Base-by-base conservation (phyloP, 73 alveolate genomes). In the Uronychia setigera region DNA sequence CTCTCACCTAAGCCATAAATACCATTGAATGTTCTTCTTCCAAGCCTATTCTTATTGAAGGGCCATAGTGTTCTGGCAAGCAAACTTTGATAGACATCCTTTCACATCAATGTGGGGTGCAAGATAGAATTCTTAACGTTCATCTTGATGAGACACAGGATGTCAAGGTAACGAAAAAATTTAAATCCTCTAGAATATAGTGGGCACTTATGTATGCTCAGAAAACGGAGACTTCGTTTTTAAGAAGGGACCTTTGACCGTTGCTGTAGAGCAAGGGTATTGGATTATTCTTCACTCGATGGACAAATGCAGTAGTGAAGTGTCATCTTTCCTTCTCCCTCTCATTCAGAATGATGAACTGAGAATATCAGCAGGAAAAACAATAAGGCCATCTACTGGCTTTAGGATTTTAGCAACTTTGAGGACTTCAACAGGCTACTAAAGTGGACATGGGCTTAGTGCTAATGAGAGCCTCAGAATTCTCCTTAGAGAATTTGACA, bases 141-240 rank as follows among this genome's bases (percentile, higher is more conserved):
- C 84, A 84, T 77, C 74, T 95, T 74, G 99, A 95, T 31, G 95
- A 91, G 77, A 86, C 94, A 35, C 83, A 92, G 33, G 99, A 95
- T 79, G 80, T 94, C 26, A 93, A n/a, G n/a, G n/a, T n/a, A n/a
- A n/a, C n/a, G n/a, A n/a, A n/a, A n/a, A n/a, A n/a, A n/a, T n/a
- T n/a, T n/a, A n/a, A n/a, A n/a, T n/a, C n/a, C n/a, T n/a, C n/a
- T n/a, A 96, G 83, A 88, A 90, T 77, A 80, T 96, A 31, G 84
- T 96, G 0, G 99, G 99, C 26, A 84, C 95, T 28, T 96, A 93
- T 79, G 94, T 93, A 19, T 94, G 97, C 83, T 82, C 94, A 57
- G 98, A 96, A 83, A 29, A 86, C 29, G 98, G 98, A 46, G 97
- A 91, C 27, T 93, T 96, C 84, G 90, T 81, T 5, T 95, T 91